Evolutionary conservation across 2,329 filamentous ascomycete genomes (phyloP).

Genomic region (Thielaviopsis populi): DNA sequence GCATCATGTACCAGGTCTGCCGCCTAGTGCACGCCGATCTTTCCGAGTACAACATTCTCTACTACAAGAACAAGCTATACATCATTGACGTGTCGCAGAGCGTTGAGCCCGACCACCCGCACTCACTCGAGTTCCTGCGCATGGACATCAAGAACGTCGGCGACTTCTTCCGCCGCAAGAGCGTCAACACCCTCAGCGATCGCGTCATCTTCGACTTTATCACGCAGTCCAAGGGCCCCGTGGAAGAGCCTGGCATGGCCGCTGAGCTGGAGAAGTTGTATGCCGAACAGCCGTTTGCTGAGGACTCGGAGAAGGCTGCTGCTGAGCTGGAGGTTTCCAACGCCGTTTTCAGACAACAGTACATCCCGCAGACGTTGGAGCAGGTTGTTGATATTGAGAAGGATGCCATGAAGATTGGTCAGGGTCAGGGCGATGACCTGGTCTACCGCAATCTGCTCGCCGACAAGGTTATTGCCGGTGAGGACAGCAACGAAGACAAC

Average conservation of each 20-base stretch:
- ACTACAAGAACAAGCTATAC: slow-evolving; percentile 66
- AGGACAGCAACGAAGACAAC: slow-evolving; percentile 25
- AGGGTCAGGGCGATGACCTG: slow-evolving; percentile 59
- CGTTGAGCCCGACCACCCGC: slow-evolving; percentile 90
- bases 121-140: slow-evolving; percentile 79
- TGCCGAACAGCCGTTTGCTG: slow-evolving; percentile 35
- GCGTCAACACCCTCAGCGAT: slow-evolving; percentile 67
- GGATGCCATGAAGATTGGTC: slow-evolving; percentile 62
- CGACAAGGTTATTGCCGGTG: slow-evolving; percentile 39
- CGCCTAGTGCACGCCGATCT: slow-evolving; percentile 87
- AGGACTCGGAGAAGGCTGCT: slow-evolving; percentile 34
- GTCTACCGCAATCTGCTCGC: slow-evolving; percentile 78
- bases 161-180: slow-evolving; percentile 80
- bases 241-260: slow-evolving; percentile 46
- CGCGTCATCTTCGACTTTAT: slow-evolving; percentile 75
- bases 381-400: slow-evolving; percentile 95
- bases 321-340: slow-evolving; percentile 62
- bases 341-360: slow-evolving; percentile 88
- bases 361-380: slow-evolving; percentile 88
- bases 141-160: slow-evolving; percentile 98
- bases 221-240: slow-evolving; percentile 43
- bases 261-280: slow-evolving; percentile 53
- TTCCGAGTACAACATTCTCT: slow-evolving; percentile 96
- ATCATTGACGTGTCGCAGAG: slow-evolving; percentile 97
- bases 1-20: slow-evolving; percentile 83